Percentiles rank a stretch among this genome's conserved stretches.
These are phyloP conservation scores for Ambrosia trifida DNA, from an alignment of 129 eudicot genomes.

Conservation along the genomic window DNA sequence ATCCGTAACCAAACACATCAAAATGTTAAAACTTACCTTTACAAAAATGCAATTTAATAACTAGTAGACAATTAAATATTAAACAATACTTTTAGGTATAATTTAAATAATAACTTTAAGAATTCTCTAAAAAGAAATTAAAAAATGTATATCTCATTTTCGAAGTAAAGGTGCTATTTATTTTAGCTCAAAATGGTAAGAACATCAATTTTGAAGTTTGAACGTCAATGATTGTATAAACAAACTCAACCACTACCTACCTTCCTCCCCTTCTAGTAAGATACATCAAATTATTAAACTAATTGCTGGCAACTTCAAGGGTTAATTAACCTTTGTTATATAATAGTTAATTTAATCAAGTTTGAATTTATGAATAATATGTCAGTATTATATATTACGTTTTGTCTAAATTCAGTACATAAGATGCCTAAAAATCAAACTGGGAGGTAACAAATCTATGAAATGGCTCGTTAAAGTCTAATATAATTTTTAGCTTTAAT, in stretches of 20 bases:
- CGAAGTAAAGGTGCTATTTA: background rate
- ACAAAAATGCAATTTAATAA: no score
- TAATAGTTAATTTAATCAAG: background rate
- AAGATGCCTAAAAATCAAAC: background rate
- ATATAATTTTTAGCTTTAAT: no score
- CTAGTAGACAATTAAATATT: no score
- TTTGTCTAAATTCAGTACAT: background rate
- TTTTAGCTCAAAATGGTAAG: background rate
- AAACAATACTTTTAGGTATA: no score
- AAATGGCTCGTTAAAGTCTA: no score
- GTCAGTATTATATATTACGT: no score
- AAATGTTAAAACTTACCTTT: no score
- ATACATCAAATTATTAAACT: background rate
- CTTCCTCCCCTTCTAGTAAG: background rate
- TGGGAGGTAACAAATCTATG: no score
- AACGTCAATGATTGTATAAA: background rate
- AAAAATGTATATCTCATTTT: no score
- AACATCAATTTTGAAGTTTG: slow-evolving; percentile 2
- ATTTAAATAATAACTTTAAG: no score
- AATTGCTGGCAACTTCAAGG: background rate
- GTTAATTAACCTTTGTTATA: background rate
- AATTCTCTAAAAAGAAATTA: no score
- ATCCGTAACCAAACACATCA: no score
- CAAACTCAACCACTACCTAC: background rate
- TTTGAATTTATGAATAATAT: background rate